Evolutionary conservation across 176 grass and related monocot species (phyloP).

Genomic region (Oryza punctata): DNA sequence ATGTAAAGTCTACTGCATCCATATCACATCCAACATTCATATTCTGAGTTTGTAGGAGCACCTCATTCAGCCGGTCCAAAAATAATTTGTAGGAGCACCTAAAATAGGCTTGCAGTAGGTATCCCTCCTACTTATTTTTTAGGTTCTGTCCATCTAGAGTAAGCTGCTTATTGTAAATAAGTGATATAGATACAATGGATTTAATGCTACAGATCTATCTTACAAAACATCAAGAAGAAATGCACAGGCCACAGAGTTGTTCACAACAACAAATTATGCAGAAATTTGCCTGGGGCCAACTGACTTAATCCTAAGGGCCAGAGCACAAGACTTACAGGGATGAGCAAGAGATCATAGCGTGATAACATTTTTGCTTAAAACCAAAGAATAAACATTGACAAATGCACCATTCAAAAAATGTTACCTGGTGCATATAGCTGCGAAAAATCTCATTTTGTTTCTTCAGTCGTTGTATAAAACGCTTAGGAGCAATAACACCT

Average conservation of each 20-base stretch:
- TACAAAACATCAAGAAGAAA: not conserved
- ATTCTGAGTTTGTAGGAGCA: not conserved
- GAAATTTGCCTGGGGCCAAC: not conserved
- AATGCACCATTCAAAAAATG: conserved; percentile 7
- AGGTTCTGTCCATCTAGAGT: not conserved
- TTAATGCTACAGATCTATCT: not conserved
- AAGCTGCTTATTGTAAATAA: not conserved
- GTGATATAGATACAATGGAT: not conserved
- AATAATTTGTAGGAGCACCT: not conserved
- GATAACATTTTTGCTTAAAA: not conserved
- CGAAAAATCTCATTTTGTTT: conserved; percentile 98
- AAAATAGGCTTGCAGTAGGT: not conserved
- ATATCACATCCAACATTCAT: not conserved
- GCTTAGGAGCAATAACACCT: conserved; percentile 87
- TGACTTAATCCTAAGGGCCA: not conserved
- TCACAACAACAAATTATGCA: not conserved
- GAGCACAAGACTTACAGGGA: not conserved
- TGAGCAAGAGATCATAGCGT: not conserved
- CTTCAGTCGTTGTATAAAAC: conserved; percentile 93
- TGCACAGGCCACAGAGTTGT: not conserved
- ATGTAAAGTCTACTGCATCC: not conserved
- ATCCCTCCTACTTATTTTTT: not conserved
- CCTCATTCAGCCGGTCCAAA: not conserved
- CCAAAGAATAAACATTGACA: not conserved
- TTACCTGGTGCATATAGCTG: conserved; percentile 99